Evolutionary conservation across 2,329 filamentous ascomycete species (phyloP).

Genomic region (Cladosporium sp.): DNA sequence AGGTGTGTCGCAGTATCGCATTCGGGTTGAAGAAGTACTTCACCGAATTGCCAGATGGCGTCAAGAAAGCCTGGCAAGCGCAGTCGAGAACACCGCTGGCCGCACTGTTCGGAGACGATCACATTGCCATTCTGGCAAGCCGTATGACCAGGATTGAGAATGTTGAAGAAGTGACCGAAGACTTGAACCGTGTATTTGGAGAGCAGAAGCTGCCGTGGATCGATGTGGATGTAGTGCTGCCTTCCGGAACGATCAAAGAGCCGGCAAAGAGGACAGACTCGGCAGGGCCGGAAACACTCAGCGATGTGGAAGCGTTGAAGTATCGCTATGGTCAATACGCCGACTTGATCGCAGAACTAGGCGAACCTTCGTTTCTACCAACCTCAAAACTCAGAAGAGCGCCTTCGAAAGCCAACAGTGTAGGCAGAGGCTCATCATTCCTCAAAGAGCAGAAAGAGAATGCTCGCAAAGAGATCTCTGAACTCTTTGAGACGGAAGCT

Average conservation of each 20-base stretch:
- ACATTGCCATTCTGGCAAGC: constrained; percentile 85
- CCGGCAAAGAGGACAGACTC: constrained; percentile 17
- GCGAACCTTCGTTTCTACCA: constrained; percentile 79
- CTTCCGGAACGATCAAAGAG: constrained; percentile 63
- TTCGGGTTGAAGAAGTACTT: constrained; percentile 96
- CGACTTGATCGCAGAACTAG: constrained; percentile 71
- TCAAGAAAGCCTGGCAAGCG: constrained; percentile 61
- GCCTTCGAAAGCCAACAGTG: constrained; percentile 76
- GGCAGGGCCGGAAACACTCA: constrained; percentile 22
- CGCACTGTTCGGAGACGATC: constrained; percentile 80
- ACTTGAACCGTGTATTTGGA: constrained; percentile 70
- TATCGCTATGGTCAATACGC: constrained; percentile 75
- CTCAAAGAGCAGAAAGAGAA: constrained; percentile 77
- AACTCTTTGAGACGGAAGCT: constrained; percentile 89
- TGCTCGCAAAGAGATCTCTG: constrained; percentile 80
- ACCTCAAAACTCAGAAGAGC: constrained; percentile 80
- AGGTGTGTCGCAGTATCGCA: constrained; percentile 83
- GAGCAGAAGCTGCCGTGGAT: constrained; percentile 80
- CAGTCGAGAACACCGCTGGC: constrained; percentile 50
- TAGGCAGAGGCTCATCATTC: constrained; percentile 75
- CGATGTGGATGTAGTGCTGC: constrained; percentile 82
- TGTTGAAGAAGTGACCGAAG: constrained; percentile 65
- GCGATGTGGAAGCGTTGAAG: constrained; percentile 39
- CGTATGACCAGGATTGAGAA: constrained; percentile 80
- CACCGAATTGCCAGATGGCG: constrained; percentile 71